Conservation (phyloP, 495 filamentous ascomycete genomes). For the Saxophila tyrrhenica region DNA sequence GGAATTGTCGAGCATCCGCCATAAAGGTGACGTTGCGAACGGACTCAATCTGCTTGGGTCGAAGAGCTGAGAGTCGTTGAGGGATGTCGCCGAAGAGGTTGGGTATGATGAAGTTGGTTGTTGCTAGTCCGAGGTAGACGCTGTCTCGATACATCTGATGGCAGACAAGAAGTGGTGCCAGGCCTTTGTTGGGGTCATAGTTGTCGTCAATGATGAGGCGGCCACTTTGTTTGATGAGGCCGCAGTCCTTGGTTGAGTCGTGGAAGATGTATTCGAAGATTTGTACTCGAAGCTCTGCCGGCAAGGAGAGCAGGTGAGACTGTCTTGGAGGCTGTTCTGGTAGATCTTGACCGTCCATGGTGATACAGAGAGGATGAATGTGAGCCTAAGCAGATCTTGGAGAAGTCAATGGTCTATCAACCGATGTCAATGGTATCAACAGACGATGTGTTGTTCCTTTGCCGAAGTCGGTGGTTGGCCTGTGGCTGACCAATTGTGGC, state of each 20-base stretch:
- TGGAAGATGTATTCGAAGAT: constrained; percentile 19
- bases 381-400: too few species aligned
- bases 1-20: constrained; percentile 20
- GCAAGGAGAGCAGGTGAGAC: constrained; percentile 9
- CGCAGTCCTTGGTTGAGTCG: neutral
- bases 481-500: too few species aligned
- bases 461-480: too few species aligned
- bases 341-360: too few species aligned
- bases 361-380: too few species aligned
- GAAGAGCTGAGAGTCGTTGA: constrained; percentile 9
- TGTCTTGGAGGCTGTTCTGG: neutral
- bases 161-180: constrained; percentile 21
- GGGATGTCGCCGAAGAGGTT: constrained; percentile 18
- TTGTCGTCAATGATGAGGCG: constrained; percentile 17
- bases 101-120: constrained; percentile 19
- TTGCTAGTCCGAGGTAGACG: constrained; percentile 15
- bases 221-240: constrained; percentile 5
- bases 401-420: too few species aligned
- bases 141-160: constrained; percentile 23
- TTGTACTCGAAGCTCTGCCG: constrained; percentile 13
- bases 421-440: too few species aligned
- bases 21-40: constrained; percentile 22
- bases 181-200: constrained; percentile 12
- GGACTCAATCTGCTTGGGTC: constrained; percentile 13
- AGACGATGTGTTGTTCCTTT: too few species aligned